phyloP scores from a whole-genome alignment of 352 stramenopile genomes.

The Phytophthora rubi region DNA sequence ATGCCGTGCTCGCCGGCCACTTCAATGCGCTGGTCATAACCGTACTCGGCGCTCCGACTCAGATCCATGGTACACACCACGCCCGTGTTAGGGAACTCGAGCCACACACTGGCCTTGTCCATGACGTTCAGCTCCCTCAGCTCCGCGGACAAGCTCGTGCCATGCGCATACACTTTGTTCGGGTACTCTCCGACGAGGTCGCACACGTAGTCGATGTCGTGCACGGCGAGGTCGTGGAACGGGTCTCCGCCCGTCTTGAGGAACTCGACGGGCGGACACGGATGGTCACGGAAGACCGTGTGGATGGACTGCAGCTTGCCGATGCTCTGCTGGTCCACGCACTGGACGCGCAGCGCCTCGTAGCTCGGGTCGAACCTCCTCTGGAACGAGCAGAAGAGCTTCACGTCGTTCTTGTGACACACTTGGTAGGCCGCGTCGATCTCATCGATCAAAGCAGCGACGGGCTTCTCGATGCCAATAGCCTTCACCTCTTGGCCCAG shows the following conservation, averaged over 20 bases:
- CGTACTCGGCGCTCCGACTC: conserved; percentile 85
- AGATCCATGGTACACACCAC: conserved; percentile 91
- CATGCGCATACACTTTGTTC: conserved; percentile 83
- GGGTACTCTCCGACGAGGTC: conserved; percentile 78
- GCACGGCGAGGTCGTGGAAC: conserved; percentile 91
- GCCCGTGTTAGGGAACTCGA: conserved; percentile 68
- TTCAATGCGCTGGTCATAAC: conserved; percentile 94
- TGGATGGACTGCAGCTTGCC: conserved; percentile 82
- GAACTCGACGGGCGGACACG: conserved; percentile 88
- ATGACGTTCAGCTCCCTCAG: conserved; percentile 74
- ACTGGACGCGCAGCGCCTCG: conserved; percentile 49
- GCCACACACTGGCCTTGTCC: conserved; percentile 86
- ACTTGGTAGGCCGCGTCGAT: conserved; percentile 67
- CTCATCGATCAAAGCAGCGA: conserved; percentile 58
- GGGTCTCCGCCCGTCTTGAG: conserved; percentile 88
- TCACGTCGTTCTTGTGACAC: conserved; percentile 55
- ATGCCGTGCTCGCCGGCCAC: conserved; percentile 80
- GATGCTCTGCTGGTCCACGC: conserved; percentile 54
- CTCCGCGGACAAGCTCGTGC: conserved; percentile 75
- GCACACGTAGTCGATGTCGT: conserved; percentile 94
- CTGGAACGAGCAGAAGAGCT: conserved; percentile 93
- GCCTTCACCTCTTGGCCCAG: conserved; percentile 35
- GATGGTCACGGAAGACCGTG: conserved; percentile 92
- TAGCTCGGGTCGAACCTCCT: conserved; percentile 93
- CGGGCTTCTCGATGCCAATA: conserved; percentile 83